Percentiles rank a stretch among this genome's conserved stretches.
phyloP scores from a whole-genome alignment of 495 filamentous ascomycete genomes.

The Viridothelium virens region DNA sequence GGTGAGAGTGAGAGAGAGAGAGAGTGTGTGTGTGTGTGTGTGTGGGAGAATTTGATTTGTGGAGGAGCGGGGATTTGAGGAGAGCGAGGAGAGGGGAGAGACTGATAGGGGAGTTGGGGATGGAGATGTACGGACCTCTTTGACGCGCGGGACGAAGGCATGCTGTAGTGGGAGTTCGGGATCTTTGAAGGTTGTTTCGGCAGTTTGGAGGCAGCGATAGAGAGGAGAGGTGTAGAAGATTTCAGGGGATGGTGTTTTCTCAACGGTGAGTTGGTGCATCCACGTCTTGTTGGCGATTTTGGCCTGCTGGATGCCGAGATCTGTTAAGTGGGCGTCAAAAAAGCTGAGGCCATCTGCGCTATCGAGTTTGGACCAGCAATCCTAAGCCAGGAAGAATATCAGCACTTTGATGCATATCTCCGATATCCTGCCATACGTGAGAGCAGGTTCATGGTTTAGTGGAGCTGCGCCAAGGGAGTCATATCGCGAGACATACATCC shows the following conservation, averaged over 20 bases:
- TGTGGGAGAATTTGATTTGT: no score
- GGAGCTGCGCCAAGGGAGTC: not conserved
- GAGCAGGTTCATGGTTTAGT: not conserved
- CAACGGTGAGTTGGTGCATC: conserved; percentile 19
- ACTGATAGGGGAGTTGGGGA: not conserved
- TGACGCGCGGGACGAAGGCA: conserved; percentile 26
- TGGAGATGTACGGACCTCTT: conserved; percentile 24
- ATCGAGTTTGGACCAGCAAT: conserved; percentile 32
- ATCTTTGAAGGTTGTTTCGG: conserved; percentile 25
- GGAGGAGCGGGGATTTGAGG: not conserved
- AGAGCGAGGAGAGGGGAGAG: not conserved
- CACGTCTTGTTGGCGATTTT: conserved; percentile 24
- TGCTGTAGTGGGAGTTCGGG: conserved; percentile 19
- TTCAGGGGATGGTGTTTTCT: conserved; percentile 28
- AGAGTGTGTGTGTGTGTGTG: not conserved
- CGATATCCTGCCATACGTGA: not conserved
- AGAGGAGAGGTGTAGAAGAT: conserved; percentile 32
- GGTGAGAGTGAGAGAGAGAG: no score
- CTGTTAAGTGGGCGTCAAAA: conserved; percentile 31
- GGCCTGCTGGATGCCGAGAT: conserved; percentile 27
- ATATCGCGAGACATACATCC: conserved; percentile 27
- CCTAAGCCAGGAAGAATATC: not conserved
- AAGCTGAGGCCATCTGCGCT: conserved; percentile 30
- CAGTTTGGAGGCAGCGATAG: conserved; percentile 30
- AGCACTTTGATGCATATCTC: not conserved